Conservation (phyloP, 495 filamentous ascomycete species). For the Articulospora tetracladia region DNA sequence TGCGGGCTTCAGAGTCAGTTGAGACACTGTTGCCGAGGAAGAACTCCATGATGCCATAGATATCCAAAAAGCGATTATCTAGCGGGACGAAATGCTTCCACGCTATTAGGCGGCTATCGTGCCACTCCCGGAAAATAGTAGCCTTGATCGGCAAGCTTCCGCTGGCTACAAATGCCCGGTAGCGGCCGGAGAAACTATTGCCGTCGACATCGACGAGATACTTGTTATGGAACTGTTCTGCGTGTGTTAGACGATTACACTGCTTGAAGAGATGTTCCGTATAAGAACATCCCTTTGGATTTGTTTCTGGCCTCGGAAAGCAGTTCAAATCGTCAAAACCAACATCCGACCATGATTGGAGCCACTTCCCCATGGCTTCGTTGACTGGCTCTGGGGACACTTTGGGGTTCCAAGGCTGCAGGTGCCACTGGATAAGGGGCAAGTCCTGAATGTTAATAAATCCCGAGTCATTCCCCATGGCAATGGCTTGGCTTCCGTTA, state of each 20-base stretch:
- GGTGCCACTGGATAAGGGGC: neutral
- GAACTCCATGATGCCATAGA: conserved; percentile 73
- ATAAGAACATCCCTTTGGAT: conserved; percentile 40
- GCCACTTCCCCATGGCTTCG: conserved; percentile 28
- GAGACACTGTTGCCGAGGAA: conserved; percentile 51
- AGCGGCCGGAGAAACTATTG: conserved; percentile 67
- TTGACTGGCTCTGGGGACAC: neutral
- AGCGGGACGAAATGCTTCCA: conserved; percentile 79
- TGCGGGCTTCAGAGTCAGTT: neutral
- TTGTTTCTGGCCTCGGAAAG: conserved; percentile 27
- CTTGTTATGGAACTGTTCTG: conserved; percentile 55
- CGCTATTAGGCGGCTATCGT: conserved; percentile 62
- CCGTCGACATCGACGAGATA: conserved; percentile 65
- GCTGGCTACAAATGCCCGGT: conserved; percentile 58
- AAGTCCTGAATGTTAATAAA: conserved; percentile 10
- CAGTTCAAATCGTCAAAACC: conserved; percentile 42
- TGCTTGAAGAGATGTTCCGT: conserved; percentile 41
- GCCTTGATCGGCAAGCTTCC: conserved; percentile 65
- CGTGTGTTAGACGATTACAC: conserved; percentile 29
- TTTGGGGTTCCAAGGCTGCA: neutral
- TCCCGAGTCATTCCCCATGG: conserved; percentile 28
- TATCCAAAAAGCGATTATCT: conserved; percentile 71
- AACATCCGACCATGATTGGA: conserved; percentile 35
- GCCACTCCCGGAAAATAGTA: conserved; percentile 70
- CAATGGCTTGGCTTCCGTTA: conserved; percentile 46